Percentiles rank a stretch among this genome's conserved stretches.
Evolutionary conservation across 192 early-diverging fungal species (phyloP).

Genomic region (Coemansia sp.): DNA sequence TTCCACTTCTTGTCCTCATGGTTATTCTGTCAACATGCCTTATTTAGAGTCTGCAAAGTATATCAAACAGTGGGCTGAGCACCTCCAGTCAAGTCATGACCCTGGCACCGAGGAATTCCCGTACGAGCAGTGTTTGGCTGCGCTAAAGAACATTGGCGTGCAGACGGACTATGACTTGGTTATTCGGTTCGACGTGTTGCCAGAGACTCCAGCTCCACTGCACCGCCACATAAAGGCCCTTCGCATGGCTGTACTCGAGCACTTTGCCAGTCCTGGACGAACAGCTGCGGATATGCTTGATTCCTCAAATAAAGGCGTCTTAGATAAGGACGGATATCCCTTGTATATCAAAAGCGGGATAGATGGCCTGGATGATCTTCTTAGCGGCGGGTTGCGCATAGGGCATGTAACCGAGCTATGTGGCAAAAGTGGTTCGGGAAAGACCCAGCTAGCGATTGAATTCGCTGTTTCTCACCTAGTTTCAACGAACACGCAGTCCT

Average conservation of each 20-base stretch:
- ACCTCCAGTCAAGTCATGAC: background rate
- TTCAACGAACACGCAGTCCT: background rate
- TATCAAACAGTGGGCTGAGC: slow-evolving; percentile 19
- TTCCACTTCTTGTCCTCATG: background rate
- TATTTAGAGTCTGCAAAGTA: slow-evolving; percentile 30
- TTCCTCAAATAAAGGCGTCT: background rate
- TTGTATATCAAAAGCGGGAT: slow-evolving; percentile 27
- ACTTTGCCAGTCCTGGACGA: slow-evolving; percentile 28
- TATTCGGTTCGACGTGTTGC: slow-evolving; percentile 37
- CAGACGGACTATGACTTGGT: slow-evolving; percentile 48
- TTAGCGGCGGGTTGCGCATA: slow-evolving; percentile 24
- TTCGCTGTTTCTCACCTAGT: slow-evolving; percentile 43
- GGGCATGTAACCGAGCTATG: slow-evolving; percentile 41
- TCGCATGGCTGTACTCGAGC: slow-evolving; percentile 41
- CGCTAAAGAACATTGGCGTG: slow-evolving; percentile 32
- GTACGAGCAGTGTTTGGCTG: slow-evolving; percentile 24
- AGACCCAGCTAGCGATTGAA: slow-evolving; percentile 30
- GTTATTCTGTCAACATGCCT: slow-evolving; percentile 22
- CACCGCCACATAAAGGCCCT: slow-evolving; percentile 34
- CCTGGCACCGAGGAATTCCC: background rate
- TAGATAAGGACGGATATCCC: background rate
- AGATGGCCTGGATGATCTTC: slow-evolving; percentile 24
- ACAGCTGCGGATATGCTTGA: slow-evolving; percentile 26
- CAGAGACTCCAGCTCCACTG: slow-evolving; percentile 20
- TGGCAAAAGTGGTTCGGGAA: slow-evolving; percentile 14